Conservation (phyloP, 163 green algal species). For the Scenedesmus sp. region DNA sequence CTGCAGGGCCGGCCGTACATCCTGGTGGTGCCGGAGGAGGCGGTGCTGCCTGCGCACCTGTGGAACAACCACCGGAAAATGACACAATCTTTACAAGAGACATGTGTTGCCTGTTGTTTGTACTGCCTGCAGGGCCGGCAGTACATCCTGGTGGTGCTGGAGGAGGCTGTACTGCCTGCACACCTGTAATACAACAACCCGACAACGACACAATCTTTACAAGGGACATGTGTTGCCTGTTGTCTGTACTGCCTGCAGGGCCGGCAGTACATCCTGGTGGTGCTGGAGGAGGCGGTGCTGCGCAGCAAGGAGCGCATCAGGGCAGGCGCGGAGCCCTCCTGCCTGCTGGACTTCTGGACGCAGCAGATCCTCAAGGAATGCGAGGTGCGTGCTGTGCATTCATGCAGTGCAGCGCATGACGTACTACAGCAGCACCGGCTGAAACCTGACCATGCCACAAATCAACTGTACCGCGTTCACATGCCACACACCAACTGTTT, state of each 20-base stretch:
- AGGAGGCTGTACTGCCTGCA: background rate
- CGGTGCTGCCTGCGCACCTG: background rate
- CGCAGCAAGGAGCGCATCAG: slow-evolving; percentile 75
- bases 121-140: background rate
- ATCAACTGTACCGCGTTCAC: too few relatives aligned
- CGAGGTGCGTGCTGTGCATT: background rate
- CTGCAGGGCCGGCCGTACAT: too few relatives aligned
- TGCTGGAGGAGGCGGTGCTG: slow-evolving; percentile 70
- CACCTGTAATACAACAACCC: background rate
- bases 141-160: background rate
- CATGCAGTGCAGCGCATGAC: too few relatives aligned
- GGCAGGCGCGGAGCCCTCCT: slow-evolving; percentile 72
- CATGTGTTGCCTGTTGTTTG: background rate
- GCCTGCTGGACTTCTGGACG: slow-evolving; percentile 92
- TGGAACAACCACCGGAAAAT: background rate
- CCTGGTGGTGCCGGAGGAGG: too few relatives aligned
- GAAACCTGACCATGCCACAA: too few relatives aligned
- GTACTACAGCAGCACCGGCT: too few relatives aligned
- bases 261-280: slow-evolving; percentile 70
- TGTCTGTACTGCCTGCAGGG: slow-evolving; percentile 52
- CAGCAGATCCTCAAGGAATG: slow-evolving; percentile 76
- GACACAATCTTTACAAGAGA: too few relatives aligned
- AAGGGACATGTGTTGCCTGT: background rate
- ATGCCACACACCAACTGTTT: too few relatives aligned
- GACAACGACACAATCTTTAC: background rate